These are phyloP conservation scores for Escovopsis sp. DNA, from an alignment of 2,329 filamentous ascomycete genomes.

Conservation along the genomic window DNA sequence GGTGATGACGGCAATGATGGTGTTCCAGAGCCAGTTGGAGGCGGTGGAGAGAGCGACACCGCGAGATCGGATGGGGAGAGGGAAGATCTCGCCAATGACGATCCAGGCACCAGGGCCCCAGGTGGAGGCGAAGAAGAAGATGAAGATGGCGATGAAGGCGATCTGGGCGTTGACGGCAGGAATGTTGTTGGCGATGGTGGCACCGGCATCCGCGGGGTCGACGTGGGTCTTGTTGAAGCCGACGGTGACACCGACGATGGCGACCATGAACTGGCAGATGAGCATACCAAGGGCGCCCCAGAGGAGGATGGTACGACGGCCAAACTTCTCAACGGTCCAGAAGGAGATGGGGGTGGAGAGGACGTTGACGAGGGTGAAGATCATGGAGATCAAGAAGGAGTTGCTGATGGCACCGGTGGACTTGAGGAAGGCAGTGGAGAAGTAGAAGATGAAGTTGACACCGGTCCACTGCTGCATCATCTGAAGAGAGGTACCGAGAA, in stretches of 20 bases:
- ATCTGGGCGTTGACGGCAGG: slow-evolving; percentile 56
- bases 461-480: slow-evolving; percentile 78
- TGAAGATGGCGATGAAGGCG: slow-evolving; percentile 81
- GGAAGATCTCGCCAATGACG: slow-evolving; percentile 82
- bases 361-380: slow-evolving; percentile 83
- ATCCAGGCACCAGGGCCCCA: slow-evolving; percentile 77
- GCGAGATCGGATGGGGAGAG: slow-evolving; percentile 73
- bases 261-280: slow-evolving; percentile 75
- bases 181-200: slow-evolving; percentile 35
- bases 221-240: slow-evolving; percentile 36
- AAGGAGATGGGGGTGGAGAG: slow-evolving; percentile 76
- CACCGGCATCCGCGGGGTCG: slow-evolving; percentile 26
- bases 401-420: slow-evolving; percentile 61
- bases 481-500: slow-evolving; percentile 58
- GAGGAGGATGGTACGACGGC: slow-evolving; percentile 68
- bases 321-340: slow-evolving; percentile 69
- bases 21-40: slow-evolving; percentile 89
- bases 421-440: slow-evolving; percentile 72
- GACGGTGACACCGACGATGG: slow-evolving; percentile 53
- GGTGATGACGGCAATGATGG: slow-evolving; percentile 53
- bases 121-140: slow-evolving; percentile 82
- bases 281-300: slow-evolving; percentile 71
- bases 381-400: slow-evolving; percentile 68
- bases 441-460: slow-evolving; percentile 90
- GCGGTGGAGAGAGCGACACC: slow-evolving; percentile 79